Base-by-base conservation (phyloP, 805 yeast species). In the Candida takata region DNA sequence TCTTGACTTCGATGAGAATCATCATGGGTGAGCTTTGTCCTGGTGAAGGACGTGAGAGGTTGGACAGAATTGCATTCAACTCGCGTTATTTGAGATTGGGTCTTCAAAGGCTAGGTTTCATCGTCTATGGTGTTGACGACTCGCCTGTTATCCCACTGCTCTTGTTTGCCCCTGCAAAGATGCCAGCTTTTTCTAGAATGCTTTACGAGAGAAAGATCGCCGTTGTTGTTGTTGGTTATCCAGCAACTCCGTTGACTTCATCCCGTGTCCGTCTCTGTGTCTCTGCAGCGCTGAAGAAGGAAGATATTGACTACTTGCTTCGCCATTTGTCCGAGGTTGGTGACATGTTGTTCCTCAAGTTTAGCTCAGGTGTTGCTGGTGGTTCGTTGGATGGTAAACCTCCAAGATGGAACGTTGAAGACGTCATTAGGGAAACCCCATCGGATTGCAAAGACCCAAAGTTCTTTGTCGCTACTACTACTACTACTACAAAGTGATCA, bases 201-300 rank as follows among this genome's bases (percentile, higher is more conserved):
- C 72, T 90, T 70, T 73, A 82, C 49, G 76, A 73, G 45, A 68
- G 76, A 60, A 83, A 83, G 35, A 79, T 92, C 42, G 98, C 98
- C 4, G 88, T 90, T 33, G 99, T 92, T 24, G 80, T 90, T 44
- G 97, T 90, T 29, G 96, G 97, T 25, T 92, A 92, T 57, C 99
- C 99, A 9, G 98, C 98, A 1, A 90, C 97, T 0, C 95, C 95
- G 24, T 70, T 92, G 47, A 78, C 85, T 29, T 76, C 87, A 25
- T 83, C 95, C 5, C 77, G 98, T 63, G 87, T 86, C 19, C 77
- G 99, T 60, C 76, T 92, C 51, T 92, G 99, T 69, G 80, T 92
- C 49, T 82, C 95, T 36, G 67, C 97, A 0, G 83, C 97, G 1
- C 70, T 94, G 51, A 92, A 95, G 23, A 92, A 92, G 62, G 90